Conservation (phyloP, 1,284 basidiomycete genomes). For the Gomphus bonarii region DNA sequence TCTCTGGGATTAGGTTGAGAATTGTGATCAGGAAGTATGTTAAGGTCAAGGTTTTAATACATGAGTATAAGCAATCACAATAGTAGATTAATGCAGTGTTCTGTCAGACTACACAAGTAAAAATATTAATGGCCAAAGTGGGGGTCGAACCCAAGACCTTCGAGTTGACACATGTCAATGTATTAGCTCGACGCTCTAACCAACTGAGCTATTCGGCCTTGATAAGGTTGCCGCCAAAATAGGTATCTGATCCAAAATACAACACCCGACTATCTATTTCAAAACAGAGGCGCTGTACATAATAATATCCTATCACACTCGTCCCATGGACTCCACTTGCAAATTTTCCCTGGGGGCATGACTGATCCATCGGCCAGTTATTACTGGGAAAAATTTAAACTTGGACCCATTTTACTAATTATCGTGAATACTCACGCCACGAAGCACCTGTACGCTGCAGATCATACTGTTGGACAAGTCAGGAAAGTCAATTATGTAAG, state of each 20-base stretch:
- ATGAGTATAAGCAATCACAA: too few species aligned
- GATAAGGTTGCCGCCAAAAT: background rate
- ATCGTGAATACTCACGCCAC: background rate
- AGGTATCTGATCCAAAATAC: background rate
- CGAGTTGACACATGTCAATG: background rate
- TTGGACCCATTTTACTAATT: background rate
- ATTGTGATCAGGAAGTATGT: too few species aligned
- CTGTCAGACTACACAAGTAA: too few species aligned
- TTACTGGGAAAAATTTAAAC: background rate
- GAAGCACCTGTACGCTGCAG: background rate
- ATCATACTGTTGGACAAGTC: background rate
- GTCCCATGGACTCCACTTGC: background rate
- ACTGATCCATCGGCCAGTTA: background rate
- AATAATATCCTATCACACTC: background rate
- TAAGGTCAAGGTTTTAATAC: too few species aligned
- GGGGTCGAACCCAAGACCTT: conserved; percentile 16
- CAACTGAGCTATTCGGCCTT: conserved; percentile 16
- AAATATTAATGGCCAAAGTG: conserved; percentile 10
- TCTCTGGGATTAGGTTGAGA: too few species aligned
- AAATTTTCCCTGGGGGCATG: background rate
- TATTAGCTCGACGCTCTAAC: conserved; percentile 17
- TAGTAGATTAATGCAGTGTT: too few species aligned
- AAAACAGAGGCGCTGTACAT: too few species aligned
- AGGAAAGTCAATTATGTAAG: background rate
- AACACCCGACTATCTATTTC: too few species aligned